phyloP scores from a whole-genome alignment of 495 filamentous ascomycete species.

The Trichoderma erinaceum region DNA sequence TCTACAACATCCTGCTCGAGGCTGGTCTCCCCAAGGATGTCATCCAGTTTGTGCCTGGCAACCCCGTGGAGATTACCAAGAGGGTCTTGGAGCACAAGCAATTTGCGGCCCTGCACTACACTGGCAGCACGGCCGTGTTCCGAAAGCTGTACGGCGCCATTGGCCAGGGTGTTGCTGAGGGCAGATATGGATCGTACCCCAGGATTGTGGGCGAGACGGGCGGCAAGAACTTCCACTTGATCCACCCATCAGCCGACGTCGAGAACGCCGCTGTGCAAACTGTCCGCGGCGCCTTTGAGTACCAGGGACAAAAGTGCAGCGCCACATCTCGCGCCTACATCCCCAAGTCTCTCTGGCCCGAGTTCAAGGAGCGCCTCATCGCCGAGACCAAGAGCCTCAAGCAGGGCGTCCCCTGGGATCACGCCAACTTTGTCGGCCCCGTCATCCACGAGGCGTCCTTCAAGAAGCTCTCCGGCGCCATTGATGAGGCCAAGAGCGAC shows the following conservation, averaged over 20 bases:
- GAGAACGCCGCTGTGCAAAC: constrained; percentile 73
- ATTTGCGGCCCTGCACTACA: constrained; percentile 75
- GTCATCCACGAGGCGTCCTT: constrained; percentile 71
- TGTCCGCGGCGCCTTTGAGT: constrained; percentile 82
- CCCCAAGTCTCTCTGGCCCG: constrained; percentile 60
- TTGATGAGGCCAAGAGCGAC: constrained; percentile 64
- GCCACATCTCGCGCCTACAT: constrained; percentile 75
- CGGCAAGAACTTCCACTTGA: constrained; percentile 87
- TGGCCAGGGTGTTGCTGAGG: constrained; percentile 60
- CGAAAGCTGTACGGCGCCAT: constrained; percentile 66
- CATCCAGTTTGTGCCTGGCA: constrained; percentile 76
- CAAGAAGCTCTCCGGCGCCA: constrained; percentile 59
- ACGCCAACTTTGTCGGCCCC: constrained; percentile 66
- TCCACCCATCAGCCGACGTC: constrained; percentile 68
- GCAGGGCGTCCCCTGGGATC: constrained; percentile 62
- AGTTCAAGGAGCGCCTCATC: constrained; percentile 57
- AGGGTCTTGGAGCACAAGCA: constrained; percentile 60
- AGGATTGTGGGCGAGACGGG: constrained; percentile 81
- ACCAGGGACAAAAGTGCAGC: constrained; percentile 85
- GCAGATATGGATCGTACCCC: constrained; percentile 66
- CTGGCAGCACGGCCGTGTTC: constrained; percentile 77
- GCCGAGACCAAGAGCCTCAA: constrained; percentile 60
- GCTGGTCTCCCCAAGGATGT: constrained; percentile 74
- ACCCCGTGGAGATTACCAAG: constrained; percentile 66
- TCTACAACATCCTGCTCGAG: constrained; percentile 83